These are phyloP conservation scores for Pestalotiopsis sp. DNA, from an alignment of 2,329 filamentous ascomycete species.

Conservation along the genomic window DNA sequence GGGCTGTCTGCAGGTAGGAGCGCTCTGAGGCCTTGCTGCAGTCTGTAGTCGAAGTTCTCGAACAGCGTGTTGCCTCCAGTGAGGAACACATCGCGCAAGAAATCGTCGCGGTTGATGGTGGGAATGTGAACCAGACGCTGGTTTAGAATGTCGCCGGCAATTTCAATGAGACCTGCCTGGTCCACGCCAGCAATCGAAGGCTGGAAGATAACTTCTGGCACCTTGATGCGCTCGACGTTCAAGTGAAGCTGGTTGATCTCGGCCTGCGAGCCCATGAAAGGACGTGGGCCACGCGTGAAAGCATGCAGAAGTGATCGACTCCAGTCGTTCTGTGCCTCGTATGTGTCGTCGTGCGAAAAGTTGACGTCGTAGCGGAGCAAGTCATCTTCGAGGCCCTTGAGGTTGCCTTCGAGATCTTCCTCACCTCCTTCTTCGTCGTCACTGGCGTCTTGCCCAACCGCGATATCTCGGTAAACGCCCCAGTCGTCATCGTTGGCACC, in stretches of 20 bases:
- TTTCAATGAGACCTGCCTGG: conserved; percentile 91
- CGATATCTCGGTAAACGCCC: conserved; percentile 94
- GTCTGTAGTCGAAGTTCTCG: conserved; percentile 80
- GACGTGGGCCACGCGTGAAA: conserved; percentile 84
- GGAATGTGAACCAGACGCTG: conserved; percentile 69
- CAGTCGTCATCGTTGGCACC: conserved; percentile 97
- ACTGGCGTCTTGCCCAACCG: conserved; percentile 75
- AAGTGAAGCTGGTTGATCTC: conserved; percentile 88
- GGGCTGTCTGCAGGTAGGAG: conserved; percentile 71
- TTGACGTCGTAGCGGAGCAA: conserved; percentile 83
- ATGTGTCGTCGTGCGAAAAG: conserved; percentile 90
- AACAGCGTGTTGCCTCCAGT: conserved; percentile 94
- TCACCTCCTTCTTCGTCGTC: conserved; percentile 94
- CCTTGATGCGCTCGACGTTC: conserved; percentile 93
- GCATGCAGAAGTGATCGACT: conserved; percentile 88
- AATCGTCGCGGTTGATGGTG: conserved; percentile 59
- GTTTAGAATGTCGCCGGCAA: conserved; percentile 84
- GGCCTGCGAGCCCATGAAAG: conserved; percentile 76
- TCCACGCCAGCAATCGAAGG: conserved; percentile 90
- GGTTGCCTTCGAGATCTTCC: conserved; percentile 74
- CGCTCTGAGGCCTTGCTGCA: conserved; percentile 72
- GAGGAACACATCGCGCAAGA: conserved; percentile 86
- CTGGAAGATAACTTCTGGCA: conserved; percentile 91
- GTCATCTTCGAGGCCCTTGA: conserved; percentile 81
- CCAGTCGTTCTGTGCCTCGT: conserved; percentile 94